Conservation (phyloP, 2,329 filamentous ascomycete species). For the Hortaea sp. region DNA sequence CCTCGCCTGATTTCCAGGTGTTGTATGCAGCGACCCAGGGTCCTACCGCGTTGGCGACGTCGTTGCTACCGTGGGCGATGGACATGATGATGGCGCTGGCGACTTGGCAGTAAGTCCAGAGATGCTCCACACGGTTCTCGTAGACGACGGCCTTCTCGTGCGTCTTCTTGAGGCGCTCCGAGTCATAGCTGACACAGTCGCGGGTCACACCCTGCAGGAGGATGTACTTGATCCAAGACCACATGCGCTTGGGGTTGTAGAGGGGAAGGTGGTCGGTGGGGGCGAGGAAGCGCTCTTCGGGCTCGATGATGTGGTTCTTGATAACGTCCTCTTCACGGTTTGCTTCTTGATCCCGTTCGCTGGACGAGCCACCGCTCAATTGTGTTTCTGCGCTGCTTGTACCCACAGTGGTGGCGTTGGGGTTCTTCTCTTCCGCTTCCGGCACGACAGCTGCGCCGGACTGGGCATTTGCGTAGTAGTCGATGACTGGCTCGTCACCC, state of each 20-base stretch:
- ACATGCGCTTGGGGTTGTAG: conserved; percentile 8
- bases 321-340: background rate
- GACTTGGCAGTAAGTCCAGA: conserved; percentile 56
- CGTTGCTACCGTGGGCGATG: conserved; percentile 54
- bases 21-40: conserved; percentile 52
- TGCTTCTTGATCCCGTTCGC: conserved; percentile 1
- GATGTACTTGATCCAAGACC: conserved; percentile 10
- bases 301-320: conserved; percentile 2
- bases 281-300: conserved; percentile 8
- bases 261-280: conserved; percentile 4
- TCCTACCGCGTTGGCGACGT: conserved; percentile 50
- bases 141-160: conserved; percentile 25
- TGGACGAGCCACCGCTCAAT: background rate
- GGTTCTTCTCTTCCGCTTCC: conserved; percentile 5
- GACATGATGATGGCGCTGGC: conserved; percentile 61
- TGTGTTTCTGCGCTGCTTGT: background rate
- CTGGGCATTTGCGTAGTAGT: conserved; percentile 13
- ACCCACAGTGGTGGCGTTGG: background rate
- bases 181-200: conserved; percentile 19
- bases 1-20: conserved; percentile 42
- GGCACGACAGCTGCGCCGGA: background rate
- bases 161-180: conserved; percentile 44
- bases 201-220: conserved; percentile 14
- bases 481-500: conserved; percentile 10
- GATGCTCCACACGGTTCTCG: conserved; percentile 51